A percentile compares a stretch with the other conserved stretches of the same genome.
phyloP scores from a whole-genome alignment of 2,329 filamentous ascomycete genomes.

The Didymella pomorum region DNA sequence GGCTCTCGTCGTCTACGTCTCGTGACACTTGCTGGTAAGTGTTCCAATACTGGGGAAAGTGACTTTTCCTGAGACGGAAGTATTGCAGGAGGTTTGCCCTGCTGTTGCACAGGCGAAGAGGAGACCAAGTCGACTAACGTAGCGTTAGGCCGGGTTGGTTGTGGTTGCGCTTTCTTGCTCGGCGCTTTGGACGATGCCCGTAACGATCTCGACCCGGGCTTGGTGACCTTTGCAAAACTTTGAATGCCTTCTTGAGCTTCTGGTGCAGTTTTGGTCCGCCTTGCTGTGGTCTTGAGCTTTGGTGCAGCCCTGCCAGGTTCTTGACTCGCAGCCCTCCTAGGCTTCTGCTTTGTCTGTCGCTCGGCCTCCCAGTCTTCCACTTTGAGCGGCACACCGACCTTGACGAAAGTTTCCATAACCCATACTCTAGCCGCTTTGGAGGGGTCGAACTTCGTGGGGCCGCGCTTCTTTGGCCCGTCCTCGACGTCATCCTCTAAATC shows the following conservation, averaged over 20 bases:
- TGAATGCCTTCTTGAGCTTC: conserved; percentile 38
- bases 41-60: conserved; percentile 29
- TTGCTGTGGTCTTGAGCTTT: conserved; percentile 33
- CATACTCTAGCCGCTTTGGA: conserved; percentile 70
- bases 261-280: conserved; percentile 31
- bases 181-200: conserved; percentile 34
- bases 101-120: conserved; percentile 35
- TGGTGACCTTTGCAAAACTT: conserved; percentile 47
- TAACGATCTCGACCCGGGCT: conserved; percentile 38
- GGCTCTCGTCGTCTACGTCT: conserved; percentile 42
- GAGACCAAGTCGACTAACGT: conserved; percentile 40
- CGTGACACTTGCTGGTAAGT: conserved; percentile 41
- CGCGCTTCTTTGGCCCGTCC: conserved; percentile 55
- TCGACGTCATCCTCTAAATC: conserved; percentile 44
- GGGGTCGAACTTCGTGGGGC: conserved; percentile 67
- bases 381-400: conserved; percentile 69
- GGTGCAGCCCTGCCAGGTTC: conserved; percentile 30
- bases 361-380: conserved; percentile 70
- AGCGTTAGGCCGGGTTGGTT: conserved; percentile 1
- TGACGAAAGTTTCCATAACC: conserved; percentile 71
- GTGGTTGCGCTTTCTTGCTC: not conserved
- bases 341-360: conserved; percentile 33
- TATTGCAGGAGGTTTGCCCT: conserved; percentile 2
- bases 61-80: conserved; percentile 25
- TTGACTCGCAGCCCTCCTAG: conserved; percentile 34